Evolutionary conservation across 1,284 basidiomycete species (phyloP).

Genomic region (Cryptococcus depauperatus): DNA sequence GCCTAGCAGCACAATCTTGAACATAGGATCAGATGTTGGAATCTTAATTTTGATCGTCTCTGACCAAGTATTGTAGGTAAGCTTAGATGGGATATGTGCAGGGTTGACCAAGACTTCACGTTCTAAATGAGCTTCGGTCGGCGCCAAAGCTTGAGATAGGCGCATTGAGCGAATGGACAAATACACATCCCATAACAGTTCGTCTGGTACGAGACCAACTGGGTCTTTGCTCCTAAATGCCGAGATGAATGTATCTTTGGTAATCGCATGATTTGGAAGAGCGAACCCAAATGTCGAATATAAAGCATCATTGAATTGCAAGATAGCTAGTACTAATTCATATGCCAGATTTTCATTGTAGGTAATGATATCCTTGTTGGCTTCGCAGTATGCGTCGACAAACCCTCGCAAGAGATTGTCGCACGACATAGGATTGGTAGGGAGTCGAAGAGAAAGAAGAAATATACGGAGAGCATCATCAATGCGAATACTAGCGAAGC

Average conservation of each 20-base stretch:
- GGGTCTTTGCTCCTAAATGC: conserved; percentile 69
- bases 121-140: conserved; percentile 30
- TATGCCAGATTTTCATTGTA: conserved; percentile 70
- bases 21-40: conserved; percentile 65
- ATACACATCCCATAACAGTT: conserved; percentile 66
- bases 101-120: conserved; percentile 57
- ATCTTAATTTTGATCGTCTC: conserved; percentile 75
- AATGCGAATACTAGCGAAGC: conserved; percentile 70
- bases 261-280: conserved; percentile 58
- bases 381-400: conserved; percentile 77
- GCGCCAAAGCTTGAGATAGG: conserved; percentile 61
- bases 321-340: conserved; percentile 71
- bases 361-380: conserved; percentile 68
- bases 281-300: conserved; percentile 50
- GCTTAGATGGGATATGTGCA: conserved; percentile 58
- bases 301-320: conserved; percentile 52
- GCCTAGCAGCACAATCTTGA: conserved; percentile 72
- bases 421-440: conserved; percentile 57
- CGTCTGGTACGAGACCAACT: conserved; percentile 60
- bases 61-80: conserved; percentile 77
- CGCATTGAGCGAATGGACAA: conserved; percentile 62
- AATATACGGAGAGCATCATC: conserved; percentile 85
- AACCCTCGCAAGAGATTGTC: conserved; percentile 62
- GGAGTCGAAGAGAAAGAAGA: conserved; percentile 68
- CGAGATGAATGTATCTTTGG: conserved; percentile 64